Base-by-base conservation (phyloP, 192 early-diverging fungal species). In the Backusella macrospora region DNA sequence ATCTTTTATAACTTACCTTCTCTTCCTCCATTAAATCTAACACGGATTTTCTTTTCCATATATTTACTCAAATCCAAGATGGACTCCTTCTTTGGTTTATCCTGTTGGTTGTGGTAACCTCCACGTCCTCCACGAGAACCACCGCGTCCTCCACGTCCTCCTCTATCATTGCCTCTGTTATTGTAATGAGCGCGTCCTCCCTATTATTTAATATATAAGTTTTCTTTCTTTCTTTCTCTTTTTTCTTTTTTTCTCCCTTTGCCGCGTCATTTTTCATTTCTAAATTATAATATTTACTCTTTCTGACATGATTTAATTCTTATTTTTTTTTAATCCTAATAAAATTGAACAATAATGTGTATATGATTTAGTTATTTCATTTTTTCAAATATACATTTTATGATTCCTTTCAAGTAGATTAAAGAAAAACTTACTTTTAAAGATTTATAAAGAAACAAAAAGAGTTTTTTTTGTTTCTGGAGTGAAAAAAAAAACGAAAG, bases 31-130 rank as follows among this genome's bases (percentile, higher is more conserved):
- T 89, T 92, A 82, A 96, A 98, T 85, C 98, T 94, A 59, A 97
- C 95, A 40, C 90, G 88, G 65, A 99, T 91, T 68, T 90, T 85
- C 81, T 97, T 96, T 74, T 99, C 91, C 84, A 91, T 87, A 85
- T 98, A 97, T 84, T 97, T 98, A 42, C 90, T 84, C 43, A 97
- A 88, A 79, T 99, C 96, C 52, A 99, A 85, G 76, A 99, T 98
- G 15, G 90, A 87, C 77, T 98, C 95, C 84, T 96, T 91, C 83
- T 92, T 92, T 72, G 86, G 88, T 72, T 88, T 88, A 71, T 90
- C 86, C 75, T 86, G 83, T 67, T 85, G 84, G 29, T 83, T 76
- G 34, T 87, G 79, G 40, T 84, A 78, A 55, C 84, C 70, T 39
- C 83, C 85, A 47, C 85, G 78, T 15, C 86, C 72, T 52, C 85